Base-by-base conservation (phyloP, 495 filamentous ascomycete genomes). In the Filosporella fistucella region DNA sequence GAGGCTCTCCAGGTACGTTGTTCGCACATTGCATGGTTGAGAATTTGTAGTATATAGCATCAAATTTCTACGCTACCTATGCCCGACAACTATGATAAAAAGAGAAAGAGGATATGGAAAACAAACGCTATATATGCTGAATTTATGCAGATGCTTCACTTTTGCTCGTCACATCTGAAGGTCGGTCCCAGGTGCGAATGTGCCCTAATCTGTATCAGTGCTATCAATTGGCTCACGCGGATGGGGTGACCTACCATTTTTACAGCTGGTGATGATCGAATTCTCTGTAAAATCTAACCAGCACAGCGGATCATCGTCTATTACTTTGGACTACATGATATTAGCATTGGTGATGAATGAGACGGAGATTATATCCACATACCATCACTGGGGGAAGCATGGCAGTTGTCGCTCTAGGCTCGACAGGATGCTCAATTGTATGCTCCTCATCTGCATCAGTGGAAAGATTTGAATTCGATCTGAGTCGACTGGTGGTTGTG, bases 331-430 rank as follows among this genome's bases (percentile, higher is more conserved):
- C 87, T 90, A 51, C 32, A 42, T 26, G 13, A 13, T 22, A 25
- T 57, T 45, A 54, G 46, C 32, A n/a, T n/a, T 17, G 20, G 9
- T 49, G 39, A 26, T 21, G 17, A 4, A 17, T n/a, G n/a, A n/a
- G n/a, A 32, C 12, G 35, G 26, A 26, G 34, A 26, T 37, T 32
- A 12, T 10, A 36, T 36, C 13, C 24, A 63, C 74, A 53, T 68
- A 88, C 85, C 81, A 96, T 84, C 17, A 98, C 88, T 37, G 93
- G 93, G n/a, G 94, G 93, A 39, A 98, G 64, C 59, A 94, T 80
- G 8, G 93, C 88, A 30, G 86, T 91, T 41, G 79, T 76, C 32
- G 87, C 75, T 51, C 88, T 73, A 5, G 89, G 80, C 64, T 94
- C 86, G 7, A 96, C 88, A 2, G 83, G 75, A 66, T 96, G 91